These are phyloP conservation scores for Leptographium wingfieldii DNA, from an alignment of 2,329 filamentous ascomycete species.

Conservation along the genomic window DNA sequence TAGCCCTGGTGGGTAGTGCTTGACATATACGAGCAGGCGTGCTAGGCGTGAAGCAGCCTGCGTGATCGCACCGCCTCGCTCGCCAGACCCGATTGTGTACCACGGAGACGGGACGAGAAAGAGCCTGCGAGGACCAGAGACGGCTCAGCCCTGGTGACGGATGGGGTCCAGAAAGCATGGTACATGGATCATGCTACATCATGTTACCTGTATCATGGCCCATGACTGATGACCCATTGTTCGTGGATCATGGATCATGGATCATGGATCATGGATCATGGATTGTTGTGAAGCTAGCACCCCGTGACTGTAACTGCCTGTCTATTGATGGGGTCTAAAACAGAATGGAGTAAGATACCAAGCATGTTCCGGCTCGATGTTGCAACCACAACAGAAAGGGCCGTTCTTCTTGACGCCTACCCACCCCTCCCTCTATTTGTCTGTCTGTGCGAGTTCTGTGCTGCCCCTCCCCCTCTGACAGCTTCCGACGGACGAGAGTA, in stretches of 20 bases:
- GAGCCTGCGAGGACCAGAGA: too few species aligned
- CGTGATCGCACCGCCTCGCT: background rate
- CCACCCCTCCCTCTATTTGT: background rate
- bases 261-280: background rate
- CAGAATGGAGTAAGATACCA: background rate
- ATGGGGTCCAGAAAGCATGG: too few species aligned
- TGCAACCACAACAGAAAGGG: background rate
- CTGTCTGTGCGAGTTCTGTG: too few species aligned
- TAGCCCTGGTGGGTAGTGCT: background rate
- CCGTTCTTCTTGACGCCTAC: background rate
- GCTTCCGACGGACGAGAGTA: too few species aligned
- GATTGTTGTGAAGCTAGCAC: background rate
- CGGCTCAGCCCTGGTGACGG: too few species aligned
- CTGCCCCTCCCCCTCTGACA: too few species aligned
- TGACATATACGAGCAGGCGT: background rate
- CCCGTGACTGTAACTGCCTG: background rate
- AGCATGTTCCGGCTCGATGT: background rate
- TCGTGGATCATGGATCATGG: too few species aligned
- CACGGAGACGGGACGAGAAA: background rate
- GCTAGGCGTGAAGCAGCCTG: too few species aligned
- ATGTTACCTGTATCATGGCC: too few species aligned
- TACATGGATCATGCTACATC: too few species aligned
- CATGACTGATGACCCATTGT: too few species aligned
- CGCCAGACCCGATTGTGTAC: background rate
- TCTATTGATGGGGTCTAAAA: background rate